These are phyloP conservation scores for Chaetomium globosum DNA, from an alignment of 2,329 filamentous ascomycete genomes.

Conservation along the genomic window DNA sequence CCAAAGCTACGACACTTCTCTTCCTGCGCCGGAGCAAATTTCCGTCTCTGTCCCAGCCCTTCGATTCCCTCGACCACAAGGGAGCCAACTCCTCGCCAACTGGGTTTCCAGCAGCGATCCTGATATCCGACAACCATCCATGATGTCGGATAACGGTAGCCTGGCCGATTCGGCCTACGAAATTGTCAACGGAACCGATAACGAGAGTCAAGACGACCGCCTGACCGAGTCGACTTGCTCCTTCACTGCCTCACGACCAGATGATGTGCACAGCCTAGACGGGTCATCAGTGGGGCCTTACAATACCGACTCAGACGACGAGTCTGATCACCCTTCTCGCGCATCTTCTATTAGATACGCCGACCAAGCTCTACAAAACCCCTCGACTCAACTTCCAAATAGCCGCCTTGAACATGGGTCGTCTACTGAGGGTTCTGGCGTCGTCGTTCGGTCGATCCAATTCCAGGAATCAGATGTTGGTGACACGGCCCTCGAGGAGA, in stretches of 20 bases:
- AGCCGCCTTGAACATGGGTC: conserved; percentile 34
- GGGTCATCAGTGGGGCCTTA: conserved; percentile 53
- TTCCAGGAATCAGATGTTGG: conserved; percentile 48
- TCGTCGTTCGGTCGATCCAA: conserved; percentile 46
- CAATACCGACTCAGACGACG: conserved; percentile 46
- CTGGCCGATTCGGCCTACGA: conserved; percentile 61
- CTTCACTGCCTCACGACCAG: conserved; percentile 52
- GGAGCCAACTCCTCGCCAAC: conserved; percentile 59
- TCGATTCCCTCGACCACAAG: conserved; percentile 60
- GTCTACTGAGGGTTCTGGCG: conserved; percentile 28
- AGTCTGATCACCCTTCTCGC: conserved; percentile 43
- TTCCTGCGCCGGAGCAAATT: conserved; percentile 30
- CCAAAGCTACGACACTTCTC: conserved; percentile 5
- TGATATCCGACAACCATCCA: conserved; percentile 56
- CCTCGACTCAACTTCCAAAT: conserved; percentile 42
- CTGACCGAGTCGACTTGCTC: conserved; percentile 56
- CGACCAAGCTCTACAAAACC: conserved; percentile 51
- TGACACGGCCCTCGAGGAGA: conserved; percentile 41
- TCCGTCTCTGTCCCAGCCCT: conserved; percentile 54
- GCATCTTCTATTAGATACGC: conserved; percentile 53
- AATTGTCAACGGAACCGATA: conserved; percentile 57
- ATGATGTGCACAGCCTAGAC: conserved; percentile 56
- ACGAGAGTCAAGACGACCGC: conserved; percentile 52
- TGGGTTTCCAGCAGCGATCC: conserved; percentile 62
- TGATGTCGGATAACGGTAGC: conserved; percentile 51